phyloP scores from a whole-genome alignment of 345 rosid genomes.

The Orychophragmus violaceus region DNA sequence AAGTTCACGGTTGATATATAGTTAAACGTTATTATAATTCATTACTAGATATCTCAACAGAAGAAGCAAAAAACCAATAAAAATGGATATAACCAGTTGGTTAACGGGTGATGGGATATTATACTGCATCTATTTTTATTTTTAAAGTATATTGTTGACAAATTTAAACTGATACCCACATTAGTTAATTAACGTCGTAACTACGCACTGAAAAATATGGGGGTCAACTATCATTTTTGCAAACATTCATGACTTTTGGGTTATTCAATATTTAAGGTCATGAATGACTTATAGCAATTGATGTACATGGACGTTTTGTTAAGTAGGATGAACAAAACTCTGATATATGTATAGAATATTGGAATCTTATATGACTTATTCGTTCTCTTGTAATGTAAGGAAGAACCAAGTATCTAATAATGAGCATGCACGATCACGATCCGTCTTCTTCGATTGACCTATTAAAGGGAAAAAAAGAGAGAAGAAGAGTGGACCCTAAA shows the following conservation, averaged over 20 bases:
- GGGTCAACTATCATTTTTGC: neutral
- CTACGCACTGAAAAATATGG: neutral
- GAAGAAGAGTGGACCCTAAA: slow-evolving; percentile 25
- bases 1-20: no score
- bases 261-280: neutral
- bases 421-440: slow-evolving; percentile 30
- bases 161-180: neutral
- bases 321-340: neutral
- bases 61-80: neutral
- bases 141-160: neutral
- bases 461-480: slow-evolving; percentile 17
- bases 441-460: slow-evolving; percentile 28
- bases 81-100: neutral
- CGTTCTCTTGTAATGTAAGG: neutral
- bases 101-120: neutral
- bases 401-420: slow-evolving; percentile 21
- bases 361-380: slow-evolving; percentile 7
- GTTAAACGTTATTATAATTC: neutral
- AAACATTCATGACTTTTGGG: neutral
- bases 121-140: no score
- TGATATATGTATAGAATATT: neutral
- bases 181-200: neutral
- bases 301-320: neutral
- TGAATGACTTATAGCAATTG: neutral
- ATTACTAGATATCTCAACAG: neutral